Evolutionary conservation across 139 green algal genomes (phyloP).

Genomic region (Chlorella sorokiniana): DNA sequence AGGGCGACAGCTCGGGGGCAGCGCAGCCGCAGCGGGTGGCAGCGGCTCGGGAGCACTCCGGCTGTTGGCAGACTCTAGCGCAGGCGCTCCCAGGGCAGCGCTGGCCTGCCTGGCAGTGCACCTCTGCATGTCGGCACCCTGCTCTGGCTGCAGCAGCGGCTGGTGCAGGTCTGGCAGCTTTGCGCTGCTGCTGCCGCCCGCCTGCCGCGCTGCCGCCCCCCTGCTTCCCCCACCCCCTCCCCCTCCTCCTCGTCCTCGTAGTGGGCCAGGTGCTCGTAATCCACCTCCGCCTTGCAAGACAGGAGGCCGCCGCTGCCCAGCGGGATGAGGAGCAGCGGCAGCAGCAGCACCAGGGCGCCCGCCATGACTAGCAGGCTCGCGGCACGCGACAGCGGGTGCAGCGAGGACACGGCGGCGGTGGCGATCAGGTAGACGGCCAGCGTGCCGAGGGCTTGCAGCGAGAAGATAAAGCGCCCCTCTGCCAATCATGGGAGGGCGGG

Average conservation of each 20-base stretch:
- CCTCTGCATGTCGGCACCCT: background rate
- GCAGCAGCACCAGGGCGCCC: constrained; percentile 53
- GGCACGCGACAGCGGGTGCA: constrained; percentile 5
- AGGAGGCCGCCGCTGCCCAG: constrained; percentile 36
- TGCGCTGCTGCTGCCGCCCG: background rate
- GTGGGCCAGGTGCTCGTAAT: background rate
- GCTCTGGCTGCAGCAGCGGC: constrained; percentile 10
- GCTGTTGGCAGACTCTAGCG: too few relatives aligned
- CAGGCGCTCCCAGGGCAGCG: too few relatives aligned
- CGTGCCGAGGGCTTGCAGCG: constrained; percentile 40
- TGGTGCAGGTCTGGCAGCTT: background rate
- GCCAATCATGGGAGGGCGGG: background rate
- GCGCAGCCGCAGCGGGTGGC: too few relatives aligned
- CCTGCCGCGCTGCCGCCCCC: background rate
- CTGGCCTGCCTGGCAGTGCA: background rate
- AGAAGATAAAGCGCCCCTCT: constrained; percentile 39
- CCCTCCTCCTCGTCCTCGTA: background rate
- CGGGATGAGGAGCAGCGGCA: constrained; percentile 49
- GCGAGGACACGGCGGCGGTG: background rate
- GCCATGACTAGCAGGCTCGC: constrained; percentile 4
- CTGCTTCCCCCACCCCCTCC: background rate
- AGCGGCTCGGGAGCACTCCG: too few relatives aligned
- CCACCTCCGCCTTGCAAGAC: background rate
- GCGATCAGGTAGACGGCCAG: constrained; percentile 62
- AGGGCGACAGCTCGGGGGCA: constrained; percentile 37